Percentiles rank a stretch among this genome's conserved stretches.
Evolutionary conservation across 345 rosid species (phyloP).

Genomic region (Gossypium ekmanianum): DNA sequence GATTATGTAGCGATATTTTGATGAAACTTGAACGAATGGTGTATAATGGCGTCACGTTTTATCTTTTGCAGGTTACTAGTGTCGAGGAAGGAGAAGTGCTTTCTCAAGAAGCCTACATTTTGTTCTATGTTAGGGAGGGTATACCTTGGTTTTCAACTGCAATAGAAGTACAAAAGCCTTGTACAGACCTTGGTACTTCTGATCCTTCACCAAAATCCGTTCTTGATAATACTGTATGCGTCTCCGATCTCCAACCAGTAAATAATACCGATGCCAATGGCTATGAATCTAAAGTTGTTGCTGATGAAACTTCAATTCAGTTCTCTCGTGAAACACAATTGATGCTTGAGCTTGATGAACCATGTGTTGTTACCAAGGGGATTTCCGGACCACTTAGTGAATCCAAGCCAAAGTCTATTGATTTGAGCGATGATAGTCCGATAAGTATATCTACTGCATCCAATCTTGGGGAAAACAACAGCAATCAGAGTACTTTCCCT

Average conservation of each 20-base stretch:
- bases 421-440: conserved; percentile 21
- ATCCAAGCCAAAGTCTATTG: conserved; percentile 8
- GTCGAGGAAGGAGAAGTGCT: conserved; percentile 55
- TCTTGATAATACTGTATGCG: conserved; percentile 39
- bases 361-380: conserved; percentile 8
- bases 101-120: conserved; percentile 68
- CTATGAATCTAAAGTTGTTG: conserved; percentile 27
- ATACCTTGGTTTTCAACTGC: conserved; percentile 68
- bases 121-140: conserved; percentile 70
- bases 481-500: conserved; percentile 23
- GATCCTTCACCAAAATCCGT: conserved; percentile 76
- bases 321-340: conserved; percentile 13
- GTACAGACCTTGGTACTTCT: conserved; percentile 17
- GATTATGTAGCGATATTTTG: neutral
- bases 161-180: conserved; percentile 34
- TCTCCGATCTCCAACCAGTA: conserved; percentile 23
- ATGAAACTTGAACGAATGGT: neutral
- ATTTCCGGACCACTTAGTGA: conserved; percentile 2
- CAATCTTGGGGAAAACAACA: conserved; percentile 19
- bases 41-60: neutral
- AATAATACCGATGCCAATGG: conserved; percentile 13
- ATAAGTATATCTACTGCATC: conserved; percentile 16
- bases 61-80: conserved; percentile 48
- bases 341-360: conserved; percentile 15
- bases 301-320: conserved; percentile 18